Conservation (phyloP, 345 rosid genomes). For the Trapa bicornis region DNA sequence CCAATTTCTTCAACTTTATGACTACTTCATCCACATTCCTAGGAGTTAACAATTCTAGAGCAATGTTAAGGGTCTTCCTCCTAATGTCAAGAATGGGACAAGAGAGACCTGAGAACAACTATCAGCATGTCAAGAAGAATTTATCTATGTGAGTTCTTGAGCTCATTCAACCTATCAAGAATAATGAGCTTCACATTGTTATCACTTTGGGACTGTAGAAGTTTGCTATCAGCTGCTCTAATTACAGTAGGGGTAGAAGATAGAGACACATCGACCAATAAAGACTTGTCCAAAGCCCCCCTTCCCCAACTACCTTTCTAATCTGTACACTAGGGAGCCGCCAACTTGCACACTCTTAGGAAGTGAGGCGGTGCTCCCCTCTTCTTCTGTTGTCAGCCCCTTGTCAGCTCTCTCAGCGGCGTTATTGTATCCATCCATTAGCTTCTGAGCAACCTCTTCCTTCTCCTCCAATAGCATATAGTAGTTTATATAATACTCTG, state of each 20-base stretch:
- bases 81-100: conserved; percentile 79
- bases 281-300: conserved; percentile 73
- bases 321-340: conserved; percentile 42
- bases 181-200: conserved; percentile 81
- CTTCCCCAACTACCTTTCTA: conserved; percentile 55
- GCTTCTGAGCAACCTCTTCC: conserved; percentile 23
- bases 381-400: conserved; percentile 26
- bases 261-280: conserved; percentile 42
- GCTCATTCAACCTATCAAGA: conserved; percentile 71
- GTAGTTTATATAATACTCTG: conserved; percentile 6
- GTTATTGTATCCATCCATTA: conserved; percentile 19
- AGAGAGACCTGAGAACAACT: conserved; percentile 83
- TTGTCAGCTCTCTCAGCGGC: conserved; percentile 19
- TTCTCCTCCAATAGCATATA: conserved; percentile 6
- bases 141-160: conserved; percentile 58
- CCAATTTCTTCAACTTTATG: conserved; percentile 46
- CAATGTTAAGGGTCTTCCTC: conserved; percentile 69
- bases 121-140: conserved; percentile 74
- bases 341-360: conserved; percentile 47
- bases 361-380: conserved; percentile 27
- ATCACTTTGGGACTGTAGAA: conserved; percentile 75
- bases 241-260: conserved; percentile 86
- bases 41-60: conserved; percentile 66
- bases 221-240: conserved; percentile 73
- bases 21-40: conserved; percentile 72